A percentile compares a stretch with the other conserved stretches of the same genome.
These are phyloP conservation scores for Termitomyces sp. DNA, from an alignment of 768 basidiomycete species.

Conservation along the genomic window DNA sequence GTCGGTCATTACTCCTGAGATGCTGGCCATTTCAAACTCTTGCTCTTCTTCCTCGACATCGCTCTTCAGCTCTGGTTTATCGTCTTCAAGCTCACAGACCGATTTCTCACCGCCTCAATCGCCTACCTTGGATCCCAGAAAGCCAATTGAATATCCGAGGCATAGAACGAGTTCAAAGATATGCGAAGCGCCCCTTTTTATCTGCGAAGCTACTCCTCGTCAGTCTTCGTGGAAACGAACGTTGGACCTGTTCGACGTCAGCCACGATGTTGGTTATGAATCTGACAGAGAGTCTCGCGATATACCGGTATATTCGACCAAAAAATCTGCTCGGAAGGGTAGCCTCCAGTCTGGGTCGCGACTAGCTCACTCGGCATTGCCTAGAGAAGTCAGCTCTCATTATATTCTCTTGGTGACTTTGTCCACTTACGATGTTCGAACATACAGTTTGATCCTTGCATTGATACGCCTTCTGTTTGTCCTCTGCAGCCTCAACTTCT, in stretches of 20 bases:
- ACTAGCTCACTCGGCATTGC: background rate
- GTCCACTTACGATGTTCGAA: background rate
- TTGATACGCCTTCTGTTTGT: background rate
- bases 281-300: constrained; percentile 11
- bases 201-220: constrained; percentile 3
- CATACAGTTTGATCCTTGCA: background rate
- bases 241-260: background rate
- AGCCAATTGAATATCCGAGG: background rate
- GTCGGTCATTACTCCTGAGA: constrained; percentile 9
- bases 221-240: background rate
- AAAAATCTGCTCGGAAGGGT: background rate
- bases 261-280: constrained; percentile 11
- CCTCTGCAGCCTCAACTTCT: constrained; percentile 7
- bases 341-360: background rate
- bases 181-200: background rate
- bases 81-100: constrained; percentile 13
- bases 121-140: background rate
- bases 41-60: constrained; percentile 11
- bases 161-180: background rate
- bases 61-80: constrained; percentile 7
- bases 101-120: constrained; percentile 13
- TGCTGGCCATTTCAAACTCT: constrained; percentile 13
- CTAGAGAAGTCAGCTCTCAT: background rate
- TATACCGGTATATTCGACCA: background rate
- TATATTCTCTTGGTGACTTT: background rate